A percentile compares a stretch with the other conserved stretches of the same genome.
Evolutionary conservation across 1,284 basidiomycete species (phyloP).

Genomic region (Porphyrellus sp.): DNA sequence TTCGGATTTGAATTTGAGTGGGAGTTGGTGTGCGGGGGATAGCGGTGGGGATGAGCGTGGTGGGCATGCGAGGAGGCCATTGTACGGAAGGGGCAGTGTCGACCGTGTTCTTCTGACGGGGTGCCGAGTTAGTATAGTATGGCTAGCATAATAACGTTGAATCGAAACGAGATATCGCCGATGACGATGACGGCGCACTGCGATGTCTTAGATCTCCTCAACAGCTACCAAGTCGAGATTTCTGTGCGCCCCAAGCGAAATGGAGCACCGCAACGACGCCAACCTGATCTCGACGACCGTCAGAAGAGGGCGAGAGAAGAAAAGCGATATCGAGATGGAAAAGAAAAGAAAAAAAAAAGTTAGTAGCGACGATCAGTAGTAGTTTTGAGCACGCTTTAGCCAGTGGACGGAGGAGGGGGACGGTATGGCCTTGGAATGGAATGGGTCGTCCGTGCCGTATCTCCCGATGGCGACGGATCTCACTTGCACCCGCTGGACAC

Average conservation of each 20-base stretch:
- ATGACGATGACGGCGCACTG: slow-evolving; percentile 16
- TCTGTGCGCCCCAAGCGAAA: slow-evolving; percentile 35
- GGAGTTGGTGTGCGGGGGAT: slow-evolving; percentile 36
- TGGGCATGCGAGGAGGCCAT: slow-evolving; percentile 33
- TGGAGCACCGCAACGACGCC: neutral
- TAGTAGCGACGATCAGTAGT: slow-evolving; percentile 8
- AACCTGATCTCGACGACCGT: slow-evolving; percentile 10
- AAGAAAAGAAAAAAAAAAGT: neutral
- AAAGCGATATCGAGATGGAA: slow-evolving; percentile 8
- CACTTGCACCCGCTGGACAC: slow-evolving; percentile 34
- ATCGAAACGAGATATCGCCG: slow-evolving; percentile 22
- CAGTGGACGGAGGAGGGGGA: slow-evolving; percentile 31
- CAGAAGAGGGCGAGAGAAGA: neutral
- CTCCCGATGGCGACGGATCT: slow-evolving; percentile 59
- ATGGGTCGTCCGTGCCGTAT: slow-evolving; percentile 38
- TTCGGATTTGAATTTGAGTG: slow-evolving; percentile 34
- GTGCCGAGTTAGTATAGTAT: slow-evolving; percentile 8
- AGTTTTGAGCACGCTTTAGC: neutral
- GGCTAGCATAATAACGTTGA: slow-evolving; percentile 18
- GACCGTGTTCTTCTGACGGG: slow-evolving; percentile 8
- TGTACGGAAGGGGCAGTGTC: slow-evolving; percentile 9
- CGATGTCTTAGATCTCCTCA: slow-evolving; percentile 20
- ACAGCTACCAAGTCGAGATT: neutral
- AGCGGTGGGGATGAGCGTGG: slow-evolving; percentile 33
- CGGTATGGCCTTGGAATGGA: slow-evolving; percentile 20